A percentile compares a stretch with the other conserved stretches of the same genome.
phyloP scores from a whole-genome alignment of 23 red algal genomes.

The Chondrus crispus region DNA sequence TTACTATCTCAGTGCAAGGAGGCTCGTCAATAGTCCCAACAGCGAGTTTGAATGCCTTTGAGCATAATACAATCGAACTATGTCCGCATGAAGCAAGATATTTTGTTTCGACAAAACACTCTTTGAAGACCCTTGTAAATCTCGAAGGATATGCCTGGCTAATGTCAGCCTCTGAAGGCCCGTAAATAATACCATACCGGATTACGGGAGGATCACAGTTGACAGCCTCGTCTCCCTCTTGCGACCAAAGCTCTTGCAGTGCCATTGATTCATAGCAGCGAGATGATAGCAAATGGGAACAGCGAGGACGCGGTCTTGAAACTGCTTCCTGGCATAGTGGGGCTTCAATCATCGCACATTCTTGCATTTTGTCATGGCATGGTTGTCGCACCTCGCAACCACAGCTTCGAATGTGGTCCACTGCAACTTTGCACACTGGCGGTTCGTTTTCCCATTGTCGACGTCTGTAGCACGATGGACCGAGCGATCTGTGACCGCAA shows the following conservation, averaged over 20 bases:
- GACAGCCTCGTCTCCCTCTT: slow-evolving; percentile 24
- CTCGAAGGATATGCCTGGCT: not conserved
- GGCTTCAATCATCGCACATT: not conserved
- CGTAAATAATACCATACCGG: slow-evolving; percentile 10
- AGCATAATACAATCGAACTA: slow-evolving; percentile 5
- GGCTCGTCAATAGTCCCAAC: not conserved
- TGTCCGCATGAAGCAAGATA: slow-evolving; percentile 52
- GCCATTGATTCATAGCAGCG: slow-evolving; percentile 30
- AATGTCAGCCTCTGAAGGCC: slow-evolving; percentile 37
- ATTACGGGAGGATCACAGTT: not conserved
- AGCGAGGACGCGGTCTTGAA: slow-evolving; percentile 23
- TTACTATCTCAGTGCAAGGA: not conserved
- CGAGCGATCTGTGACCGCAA: slow-evolving; percentile 29
- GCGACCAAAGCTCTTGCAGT: slow-evolving; percentile 17
- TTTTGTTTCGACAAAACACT: slow-evolving; percentile 2
- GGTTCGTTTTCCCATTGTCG: slow-evolving; percentile 22
- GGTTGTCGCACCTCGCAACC: slow-evolving; percentile 32
- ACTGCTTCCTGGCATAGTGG: slow-evolving; percentile 43
- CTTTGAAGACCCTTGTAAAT: not conserved
- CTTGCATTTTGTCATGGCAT: slow-evolving; percentile 22
- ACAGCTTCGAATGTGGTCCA: slow-evolving; percentile 37
- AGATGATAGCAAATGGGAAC: slow-evolving; percentile 25
- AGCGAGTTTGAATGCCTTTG: slow-evolving; percentile 29
- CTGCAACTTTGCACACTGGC: not conserved
- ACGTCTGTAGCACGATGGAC: not conserved